Conservation (phyloP, 306 rosid species). For the Inga oerstediana region DNA sequence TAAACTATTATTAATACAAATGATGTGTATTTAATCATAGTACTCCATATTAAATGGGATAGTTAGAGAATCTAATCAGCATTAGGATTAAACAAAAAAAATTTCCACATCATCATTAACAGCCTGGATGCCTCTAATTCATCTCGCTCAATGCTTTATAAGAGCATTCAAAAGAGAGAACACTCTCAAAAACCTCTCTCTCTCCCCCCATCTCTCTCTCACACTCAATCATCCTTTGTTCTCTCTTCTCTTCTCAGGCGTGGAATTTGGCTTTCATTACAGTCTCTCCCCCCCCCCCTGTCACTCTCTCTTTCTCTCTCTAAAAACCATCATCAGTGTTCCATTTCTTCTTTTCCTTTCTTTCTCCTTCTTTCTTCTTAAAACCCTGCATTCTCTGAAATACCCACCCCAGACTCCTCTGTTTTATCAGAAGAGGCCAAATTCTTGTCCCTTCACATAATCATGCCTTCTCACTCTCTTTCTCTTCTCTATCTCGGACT, state of each 20-base stretch:
- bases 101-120: conserved; percentile 53
- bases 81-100: conserved; percentile 19
- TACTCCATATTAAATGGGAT: conserved; percentile 11
- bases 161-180: conserved; percentile 49
- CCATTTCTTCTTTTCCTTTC: conserved; percentile 47
- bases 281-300: conserved; percentile 38
- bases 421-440: conserved; percentile 39
- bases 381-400: conserved; percentile 31
- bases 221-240: conserved; percentile 60
- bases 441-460: conserved; percentile 45
- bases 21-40: not conserved
- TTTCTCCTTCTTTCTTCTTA: conserved; percentile 44
- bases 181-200: conserved; percentile 41
- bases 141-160: conserved; percentile 50
- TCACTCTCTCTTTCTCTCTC: conserved; percentile 30
- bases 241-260: conserved; percentile 63
- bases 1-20: not conserved
- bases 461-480: conserved; percentile 38
- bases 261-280: conserved; percentile 88
- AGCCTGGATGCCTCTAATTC: conserved; percentile 34
- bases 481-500: not conserved
- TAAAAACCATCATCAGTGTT: conserved; percentile 53
- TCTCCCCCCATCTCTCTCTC: conserved; percentile 19
- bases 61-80: conserved; percentile 9
- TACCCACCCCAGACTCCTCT: conserved; percentile 38